Conservation (phyloP, 208 protist species). For the Trypanosomatidae sp. region DNA sequence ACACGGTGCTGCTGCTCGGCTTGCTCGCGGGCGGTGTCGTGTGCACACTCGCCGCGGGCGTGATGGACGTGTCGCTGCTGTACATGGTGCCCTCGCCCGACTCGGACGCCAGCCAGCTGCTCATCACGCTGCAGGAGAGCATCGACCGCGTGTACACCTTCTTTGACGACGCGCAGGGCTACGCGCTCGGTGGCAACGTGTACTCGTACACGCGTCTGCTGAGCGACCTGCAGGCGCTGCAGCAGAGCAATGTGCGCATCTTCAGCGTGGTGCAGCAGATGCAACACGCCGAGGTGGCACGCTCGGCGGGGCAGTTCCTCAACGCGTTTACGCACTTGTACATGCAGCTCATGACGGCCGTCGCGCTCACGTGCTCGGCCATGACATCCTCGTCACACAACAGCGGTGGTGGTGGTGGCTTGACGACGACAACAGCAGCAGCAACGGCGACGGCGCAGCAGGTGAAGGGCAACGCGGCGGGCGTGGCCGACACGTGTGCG, state of each 20-base stretch:
- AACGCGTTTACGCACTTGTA: neutral
- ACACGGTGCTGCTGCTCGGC: neutral
- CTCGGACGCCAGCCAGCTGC: too few species aligned
- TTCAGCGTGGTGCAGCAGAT: neutral
- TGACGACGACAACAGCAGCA: too few species aligned
- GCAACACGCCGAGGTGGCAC: neutral
- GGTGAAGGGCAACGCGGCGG: too few species aligned
- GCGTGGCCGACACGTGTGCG: neutral
- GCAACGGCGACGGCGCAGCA: too few species aligned
- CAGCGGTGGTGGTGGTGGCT: too few species aligned
- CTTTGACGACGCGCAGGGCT: neutral
- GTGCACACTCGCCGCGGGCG: too few species aligned
- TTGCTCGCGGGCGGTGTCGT: neutral
- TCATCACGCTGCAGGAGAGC: neutral
- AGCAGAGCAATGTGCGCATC: neutral
- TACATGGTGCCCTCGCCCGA: too few species aligned
- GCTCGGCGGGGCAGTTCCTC: neutral
- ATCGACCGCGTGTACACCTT: neutral
- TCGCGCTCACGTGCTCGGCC: neutral
- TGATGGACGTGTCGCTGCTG: too few species aligned
- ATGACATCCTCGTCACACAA: too few species aligned
- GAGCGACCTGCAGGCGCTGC: neutral
- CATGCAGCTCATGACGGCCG: neutral
- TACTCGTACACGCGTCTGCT: neutral
- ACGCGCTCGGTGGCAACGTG: neutral